A percentile compares a stretch with the other conserved stretches of the same genome.
Conservation (phyloP, 192 early-diverging fungal species). For the Thoreauomyces humboldtii region DNA sequence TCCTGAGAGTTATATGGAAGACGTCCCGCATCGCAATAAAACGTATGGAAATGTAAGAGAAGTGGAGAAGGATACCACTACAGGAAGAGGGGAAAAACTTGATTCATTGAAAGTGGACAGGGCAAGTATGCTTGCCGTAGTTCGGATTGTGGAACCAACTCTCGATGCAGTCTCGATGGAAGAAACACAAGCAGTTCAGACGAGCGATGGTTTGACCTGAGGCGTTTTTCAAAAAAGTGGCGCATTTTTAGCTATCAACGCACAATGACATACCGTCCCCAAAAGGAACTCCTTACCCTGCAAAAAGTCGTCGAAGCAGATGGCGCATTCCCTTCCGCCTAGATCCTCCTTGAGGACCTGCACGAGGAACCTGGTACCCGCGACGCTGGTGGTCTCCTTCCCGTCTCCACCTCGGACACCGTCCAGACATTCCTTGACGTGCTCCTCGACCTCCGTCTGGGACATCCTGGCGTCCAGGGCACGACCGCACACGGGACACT, state of each 20-base stretch:
- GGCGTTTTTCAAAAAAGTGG: background rate
- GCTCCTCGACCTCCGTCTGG: slow-evolving; percentile 49
- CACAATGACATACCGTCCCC: background rate
- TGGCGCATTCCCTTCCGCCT: slow-evolving; percentile 71
- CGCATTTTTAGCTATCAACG: background rate
- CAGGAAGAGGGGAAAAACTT: no score
- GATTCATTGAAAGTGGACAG: slow-evolving; percentile 87
- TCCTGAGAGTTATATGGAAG: no score
- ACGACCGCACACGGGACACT: slow-evolving; percentile 70
- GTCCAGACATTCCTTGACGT: slow-evolving; percentile 61
- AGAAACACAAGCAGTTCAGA: slow-evolving; percentile 86
- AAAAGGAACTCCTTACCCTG: slow-evolving; percentile 43
- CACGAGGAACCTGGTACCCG: slow-evolving; percentile 55
- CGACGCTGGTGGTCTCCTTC: slow-evolving; percentile 24
- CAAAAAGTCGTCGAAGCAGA: slow-evolving; percentile 93
- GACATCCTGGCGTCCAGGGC: slow-evolving; percentile 42
- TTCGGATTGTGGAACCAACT: slow-evolving; percentile 66
- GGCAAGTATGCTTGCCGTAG: slow-evolving; percentile 67
- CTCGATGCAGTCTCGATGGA: slow-evolving; percentile 79
- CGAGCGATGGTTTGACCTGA: slow-evolving; percentile 73
- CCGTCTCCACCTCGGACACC: slow-evolving; percentile 35
- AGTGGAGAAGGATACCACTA: no score
- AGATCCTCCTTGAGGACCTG: slow-evolving; percentile 36
- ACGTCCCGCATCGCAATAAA: no score
- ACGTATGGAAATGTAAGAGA: no score